Percentiles rank a stretch among this genome's conserved stretches.
Evolutionary conservation across 257 asterid species (phyloP).

Genomic region (Henckelia pumila): DNA sequence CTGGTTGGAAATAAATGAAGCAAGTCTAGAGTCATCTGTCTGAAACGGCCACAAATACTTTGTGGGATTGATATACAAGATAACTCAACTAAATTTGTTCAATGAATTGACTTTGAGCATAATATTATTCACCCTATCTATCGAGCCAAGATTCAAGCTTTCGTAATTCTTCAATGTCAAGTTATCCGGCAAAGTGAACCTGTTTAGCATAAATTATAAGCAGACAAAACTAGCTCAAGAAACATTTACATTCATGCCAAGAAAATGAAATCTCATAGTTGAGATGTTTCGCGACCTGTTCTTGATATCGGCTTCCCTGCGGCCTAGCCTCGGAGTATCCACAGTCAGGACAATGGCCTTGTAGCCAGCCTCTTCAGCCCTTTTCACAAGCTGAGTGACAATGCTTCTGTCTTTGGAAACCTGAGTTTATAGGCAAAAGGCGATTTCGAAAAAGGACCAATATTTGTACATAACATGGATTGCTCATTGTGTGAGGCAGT

Average conservation of each 20-base stretch:
- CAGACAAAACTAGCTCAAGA: not conserved
- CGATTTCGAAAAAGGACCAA: conserved; percentile 15
- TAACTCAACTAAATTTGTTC: conserved; percentile 2
- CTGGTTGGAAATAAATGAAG: conserved; percentile 64
- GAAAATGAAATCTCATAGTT: not conserved
- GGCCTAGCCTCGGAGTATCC: conserved; percentile 80
- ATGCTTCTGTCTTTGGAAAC: conserved; percentile 61
- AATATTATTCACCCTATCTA: conserved; percentile 58
- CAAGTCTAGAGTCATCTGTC: conserved; percentile 77
- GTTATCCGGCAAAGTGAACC: conserved; percentile 65
- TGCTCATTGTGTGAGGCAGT: not conserved
- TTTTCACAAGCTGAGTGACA: conserved; percentile 59
- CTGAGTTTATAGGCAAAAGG: conserved; percentile 32
- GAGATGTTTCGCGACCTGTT: conserved; percentile 46
- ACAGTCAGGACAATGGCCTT: conserved; percentile 80
- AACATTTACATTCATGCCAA: not conserved
- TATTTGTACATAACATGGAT: not conserved
- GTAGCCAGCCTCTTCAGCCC: conserved; percentile 78
- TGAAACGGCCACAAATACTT: conserved; percentile 27
- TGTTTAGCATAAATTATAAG: conserved; percentile 27
- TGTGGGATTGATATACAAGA: conserved; percentile 6
- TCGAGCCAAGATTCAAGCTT: conserved; percentile 58
- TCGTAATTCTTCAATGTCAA: conserved; percentile 67
- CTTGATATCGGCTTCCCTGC: conserved; percentile 90
- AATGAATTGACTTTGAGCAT: not conserved